Percentiles rank a stretch among this genome's conserved stretches.
Evolutionary conservation across 2,329 filamentous ascomycete genomes (phyloP).

Genomic region (Penicillium sp.): DNA sequence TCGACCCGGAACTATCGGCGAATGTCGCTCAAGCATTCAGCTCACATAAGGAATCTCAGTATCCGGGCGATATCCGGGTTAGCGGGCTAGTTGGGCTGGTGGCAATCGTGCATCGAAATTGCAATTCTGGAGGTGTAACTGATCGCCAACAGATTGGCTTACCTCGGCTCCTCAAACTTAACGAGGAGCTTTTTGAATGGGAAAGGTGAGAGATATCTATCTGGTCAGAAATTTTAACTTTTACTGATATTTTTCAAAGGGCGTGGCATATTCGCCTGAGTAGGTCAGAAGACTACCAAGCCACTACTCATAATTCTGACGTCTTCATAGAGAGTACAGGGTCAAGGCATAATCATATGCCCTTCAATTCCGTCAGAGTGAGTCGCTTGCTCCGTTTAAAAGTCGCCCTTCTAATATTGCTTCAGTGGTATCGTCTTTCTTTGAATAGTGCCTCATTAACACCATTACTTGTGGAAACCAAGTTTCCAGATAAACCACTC

Average conservation of each 20-base stretch:
- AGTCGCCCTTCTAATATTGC: neutral
- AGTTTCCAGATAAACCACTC: neutral
- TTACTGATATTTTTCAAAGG: neutral
- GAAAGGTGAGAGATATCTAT: conserved; percentile 13
- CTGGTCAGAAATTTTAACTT: neutral
- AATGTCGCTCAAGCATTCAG: conserved; percentile 15
- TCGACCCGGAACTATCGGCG: conserved; percentile 15
- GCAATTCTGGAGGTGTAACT: conserved; percentile 18
- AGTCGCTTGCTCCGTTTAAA: neutral
- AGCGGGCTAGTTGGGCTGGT: conserved; percentile 22
- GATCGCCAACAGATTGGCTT: conserved; percentile 14
- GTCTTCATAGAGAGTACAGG: conserved; percentile 9
- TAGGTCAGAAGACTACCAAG: neutral
- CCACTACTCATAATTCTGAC: neutral
- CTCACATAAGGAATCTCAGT: conserved; percentile 10
- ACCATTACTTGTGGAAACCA: conserved; percentile 1
- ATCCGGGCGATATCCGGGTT: conserved; percentile 19
- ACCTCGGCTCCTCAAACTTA: conserved; percentile 11
- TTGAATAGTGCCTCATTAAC: conserved; percentile 8
- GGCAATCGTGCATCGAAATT: conserved; percentile 15
- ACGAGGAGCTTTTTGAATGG: conserved; percentile 22
- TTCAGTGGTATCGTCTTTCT: conserved; percentile 11
- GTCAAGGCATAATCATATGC: conserved; percentile 22
- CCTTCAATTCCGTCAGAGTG: conserved; percentile 23
- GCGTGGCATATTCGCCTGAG: neutral